A percentile compares a stretch with the other conserved stretches of the same genome.
Evolutionary conservation across 768 basidiomycete genomes (phyloP).

Genomic region (Leccinum rimulosum): DNA sequence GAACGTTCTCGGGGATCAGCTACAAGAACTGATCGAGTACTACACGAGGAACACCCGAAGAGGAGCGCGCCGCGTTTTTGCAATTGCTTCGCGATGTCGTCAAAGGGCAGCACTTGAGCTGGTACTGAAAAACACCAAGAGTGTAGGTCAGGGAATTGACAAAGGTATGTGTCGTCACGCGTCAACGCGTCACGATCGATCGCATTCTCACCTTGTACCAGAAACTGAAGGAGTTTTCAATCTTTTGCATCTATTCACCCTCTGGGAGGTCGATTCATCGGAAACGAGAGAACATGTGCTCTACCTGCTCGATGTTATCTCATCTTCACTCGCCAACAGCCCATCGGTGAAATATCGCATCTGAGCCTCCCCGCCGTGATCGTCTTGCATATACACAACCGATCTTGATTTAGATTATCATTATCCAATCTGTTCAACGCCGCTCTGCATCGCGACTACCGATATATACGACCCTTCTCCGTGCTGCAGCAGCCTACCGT

Average conservation of each 20-base stretch:
- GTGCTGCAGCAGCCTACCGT: slow-evolving; percentile 55
- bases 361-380: slow-evolving; percentile 35
- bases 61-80: slow-evolving; percentile 59
- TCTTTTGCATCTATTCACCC: slow-evolving; percentile 62
- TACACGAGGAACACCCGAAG: slow-evolving; percentile 62
- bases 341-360: slow-evolving; percentile 71
- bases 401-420: slow-evolving; percentile 36
- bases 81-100: slow-evolving; percentile 65
- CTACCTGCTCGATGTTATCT: slow-evolving; percentile 52
- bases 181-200: neutral
- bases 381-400: neutral
- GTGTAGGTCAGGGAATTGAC: slow-evolving; percentile 74
- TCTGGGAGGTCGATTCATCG: slow-evolving; percentile 53
- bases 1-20: slow-evolving; percentile 80
- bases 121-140: slow-evolving; percentile 60
- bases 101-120: slow-evolving; percentile 55
- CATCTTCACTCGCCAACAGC: slow-evolving; percentile 51
- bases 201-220: slow-evolving; percentile 25
- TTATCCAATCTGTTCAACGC: slow-evolving; percentile 83
- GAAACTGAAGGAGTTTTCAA: slow-evolving; percentile 91
- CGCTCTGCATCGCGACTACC: slow-evolving; percentile 61
- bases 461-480: slow-evolving; percentile 62
- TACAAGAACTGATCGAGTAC: slow-evolving; percentile 77
- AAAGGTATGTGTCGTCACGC: slow-evolving; percentile 49
- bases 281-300: slow-evolving; percentile 53